Conservation (phyloP, 2,329 filamentous ascomycete genomes). For the Fusarium pseudoanthophilum region DNA sequence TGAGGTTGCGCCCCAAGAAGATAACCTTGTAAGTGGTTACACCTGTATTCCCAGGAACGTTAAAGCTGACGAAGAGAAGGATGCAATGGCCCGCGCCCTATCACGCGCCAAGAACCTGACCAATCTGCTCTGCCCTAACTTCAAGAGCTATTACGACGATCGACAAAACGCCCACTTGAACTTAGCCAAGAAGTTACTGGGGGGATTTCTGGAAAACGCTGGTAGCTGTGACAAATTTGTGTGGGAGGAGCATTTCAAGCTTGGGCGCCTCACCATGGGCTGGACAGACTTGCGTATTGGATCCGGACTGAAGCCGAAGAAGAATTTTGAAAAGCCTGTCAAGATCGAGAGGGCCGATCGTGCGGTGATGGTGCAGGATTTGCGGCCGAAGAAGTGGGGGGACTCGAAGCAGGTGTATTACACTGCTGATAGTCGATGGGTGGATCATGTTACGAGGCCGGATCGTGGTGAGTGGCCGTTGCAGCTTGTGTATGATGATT, state of each 20-base stretch:
- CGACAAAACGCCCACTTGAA: rapidly evolving
- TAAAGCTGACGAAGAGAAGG: background rate
- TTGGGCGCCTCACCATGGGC: background rate
- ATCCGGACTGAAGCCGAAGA: background rate
- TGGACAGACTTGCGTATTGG: rapidly evolving
- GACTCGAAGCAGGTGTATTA: background rate
- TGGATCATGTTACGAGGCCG: background rate
- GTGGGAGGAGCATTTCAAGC: background rate
- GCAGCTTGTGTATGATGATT: background rate
- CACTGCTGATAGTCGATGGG: background rate
- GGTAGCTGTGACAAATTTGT: background rate
- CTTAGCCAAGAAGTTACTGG: rapidly evolving
- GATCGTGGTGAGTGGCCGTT: background rate
- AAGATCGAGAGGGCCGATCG: rapidly evolving
- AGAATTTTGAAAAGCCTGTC: rapidly evolving
- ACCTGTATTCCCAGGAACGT: rapidly evolving
- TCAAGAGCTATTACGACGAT: background rate
- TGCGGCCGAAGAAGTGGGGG: rapidly evolving
- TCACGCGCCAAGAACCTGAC: background rate
- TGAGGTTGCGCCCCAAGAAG: background rate
- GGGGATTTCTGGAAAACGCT: background rate
- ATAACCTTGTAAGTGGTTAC: background rate
- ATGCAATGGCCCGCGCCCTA: background rate
- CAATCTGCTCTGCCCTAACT: background rate
- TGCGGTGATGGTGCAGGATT: background rate